These are phyloP conservation scores for Emmonsia crescens DNA, from an alignment of 2,329 filamentous ascomycete genomes.

Conservation along the genomic window DNA sequence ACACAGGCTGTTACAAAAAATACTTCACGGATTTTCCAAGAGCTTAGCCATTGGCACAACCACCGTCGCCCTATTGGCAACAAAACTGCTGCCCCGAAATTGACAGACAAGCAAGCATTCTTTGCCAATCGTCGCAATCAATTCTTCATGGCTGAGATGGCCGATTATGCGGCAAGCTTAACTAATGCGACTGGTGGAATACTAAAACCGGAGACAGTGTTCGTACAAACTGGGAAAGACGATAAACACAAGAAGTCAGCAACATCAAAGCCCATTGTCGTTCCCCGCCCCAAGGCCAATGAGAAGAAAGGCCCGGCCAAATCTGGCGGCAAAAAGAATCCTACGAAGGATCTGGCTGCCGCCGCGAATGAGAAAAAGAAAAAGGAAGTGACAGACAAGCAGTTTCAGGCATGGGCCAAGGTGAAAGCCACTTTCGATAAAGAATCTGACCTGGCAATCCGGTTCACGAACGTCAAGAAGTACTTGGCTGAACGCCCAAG, in stretches of 20 bases:
- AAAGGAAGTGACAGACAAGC: constrained; percentile 12
- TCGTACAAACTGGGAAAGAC: constrained; percentile 28
- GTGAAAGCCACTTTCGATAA: constrained; percentile 31
- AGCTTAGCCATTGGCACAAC: constrained; percentile 27
- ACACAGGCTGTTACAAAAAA: constrained; percentile 5
- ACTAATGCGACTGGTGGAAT: constrained; percentile 53
- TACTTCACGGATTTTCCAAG: constrained; percentile 18
- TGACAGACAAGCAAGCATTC: constrained; percentile 23
- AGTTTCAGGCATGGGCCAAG: constrained; percentile 17
- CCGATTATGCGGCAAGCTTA: constrained; percentile 58
- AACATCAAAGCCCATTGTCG: constrained; percentile 9
- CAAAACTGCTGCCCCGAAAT: constrained; percentile 4
- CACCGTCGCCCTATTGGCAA: constrained; percentile 19
- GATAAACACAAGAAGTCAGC: constrained; percentile 2
- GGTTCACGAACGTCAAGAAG: constrained; percentile 41
- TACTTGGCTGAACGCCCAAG: constrained; percentile 37
- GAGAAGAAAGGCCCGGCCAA: constrained; percentile 4
- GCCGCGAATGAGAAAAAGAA: constrained; percentile 28
- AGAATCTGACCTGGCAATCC: constrained; percentile 31
- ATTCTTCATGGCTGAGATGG: constrained; percentile 56
- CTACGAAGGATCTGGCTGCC: constrained; percentile 10
- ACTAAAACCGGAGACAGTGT: constrained; percentile 54
- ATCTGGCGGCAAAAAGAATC: neutral
- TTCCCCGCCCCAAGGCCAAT: constrained; percentile 11
- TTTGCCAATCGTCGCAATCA: constrained; percentile 45